Conservation (phyloP, 225 moss, liverwort and hornwort species). For the Antitrichia curtipendula region DNA sequence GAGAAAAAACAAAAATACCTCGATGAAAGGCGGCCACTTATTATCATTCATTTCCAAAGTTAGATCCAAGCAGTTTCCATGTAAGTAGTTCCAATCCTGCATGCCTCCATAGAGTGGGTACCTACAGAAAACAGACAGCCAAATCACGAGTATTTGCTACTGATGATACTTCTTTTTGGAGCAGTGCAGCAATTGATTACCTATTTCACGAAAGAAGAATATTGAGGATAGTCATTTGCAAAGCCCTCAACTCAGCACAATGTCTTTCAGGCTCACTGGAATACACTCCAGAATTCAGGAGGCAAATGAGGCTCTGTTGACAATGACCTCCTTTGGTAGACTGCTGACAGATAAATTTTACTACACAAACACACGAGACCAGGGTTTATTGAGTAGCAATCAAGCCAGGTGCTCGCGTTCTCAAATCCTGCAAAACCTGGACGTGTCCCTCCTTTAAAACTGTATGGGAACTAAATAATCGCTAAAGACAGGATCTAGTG, state of each 20-base stretch:
- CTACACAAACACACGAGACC: background rate
- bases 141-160: background rate
- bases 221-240: background rate
- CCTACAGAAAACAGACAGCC: conserved; percentile 27
- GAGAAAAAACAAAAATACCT: background rate
- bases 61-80: conserved; percentile 79
- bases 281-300: background rate
- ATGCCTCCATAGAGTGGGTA: conserved; percentile 98
- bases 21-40: conserved; percentile 58
- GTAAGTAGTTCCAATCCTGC: conserved; percentile 98
- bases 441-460: background rate
- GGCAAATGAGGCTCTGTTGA: background rate
- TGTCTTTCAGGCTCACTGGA: background rate
- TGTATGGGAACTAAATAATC: background rate
- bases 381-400: background rate
- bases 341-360: background rate
- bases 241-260: background rate
- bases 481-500: background rate
- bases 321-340: background rate
- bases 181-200: background rate
- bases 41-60: conserved; percentile 69
- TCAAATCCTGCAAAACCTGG: background rate
- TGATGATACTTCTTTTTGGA: background rate
- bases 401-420: background rate
- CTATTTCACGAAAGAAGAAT: background rate